Evolutionary conservation across 139 green algal species (phyloP).

Genomic region (Trebouxia sp.): DNA sequence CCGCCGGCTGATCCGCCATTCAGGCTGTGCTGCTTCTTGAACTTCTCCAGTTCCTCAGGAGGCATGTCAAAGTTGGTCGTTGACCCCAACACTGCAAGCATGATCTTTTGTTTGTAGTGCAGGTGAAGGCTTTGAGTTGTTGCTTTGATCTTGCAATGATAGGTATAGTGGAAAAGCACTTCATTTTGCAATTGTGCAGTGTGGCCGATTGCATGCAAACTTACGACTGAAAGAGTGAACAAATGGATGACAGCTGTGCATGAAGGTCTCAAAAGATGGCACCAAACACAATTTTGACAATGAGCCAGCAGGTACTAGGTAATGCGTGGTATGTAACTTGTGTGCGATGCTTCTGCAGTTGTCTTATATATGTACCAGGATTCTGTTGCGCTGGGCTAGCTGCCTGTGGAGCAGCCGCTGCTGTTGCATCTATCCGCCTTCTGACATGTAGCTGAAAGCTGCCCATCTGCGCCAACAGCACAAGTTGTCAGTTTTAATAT

Average conservation of each 20-base stretch:
- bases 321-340: too few relatives aligned
- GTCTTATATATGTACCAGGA: background rate
- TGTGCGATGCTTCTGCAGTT: slow-evolving; percentile 5
- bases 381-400: slow-evolving; percentile 25
- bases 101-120: too few relatives aligned
- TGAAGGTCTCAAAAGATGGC: slow-evolving; percentile 13
- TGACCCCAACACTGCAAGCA: background rate
- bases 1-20: background rate
- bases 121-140: too few relatives aligned
- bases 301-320: too few relatives aligned
- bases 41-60: slow-evolving; percentile 43
- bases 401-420: slow-evolving; percentile 5
- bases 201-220: background rate
- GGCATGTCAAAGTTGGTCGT: slow-evolving; percentile 2
- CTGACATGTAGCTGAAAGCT: slow-evolving; percentile 74
- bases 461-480: slow-evolving; percentile 58
- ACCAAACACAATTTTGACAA: background rate
- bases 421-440: slow-evolving; percentile 49
- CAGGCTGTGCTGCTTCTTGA: slow-evolving; percentile 51
- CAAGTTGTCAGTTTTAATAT: background rate
- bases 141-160: too few relatives aligned
- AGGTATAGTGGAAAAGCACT: background rate
- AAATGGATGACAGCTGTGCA: background rate
- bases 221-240: background rate
- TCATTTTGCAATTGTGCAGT: background rate